Base-by-base conservation (phyloP, 2,329 filamentous ascomycete genomes). In the Hymenoscyphus linearis region DNA sequence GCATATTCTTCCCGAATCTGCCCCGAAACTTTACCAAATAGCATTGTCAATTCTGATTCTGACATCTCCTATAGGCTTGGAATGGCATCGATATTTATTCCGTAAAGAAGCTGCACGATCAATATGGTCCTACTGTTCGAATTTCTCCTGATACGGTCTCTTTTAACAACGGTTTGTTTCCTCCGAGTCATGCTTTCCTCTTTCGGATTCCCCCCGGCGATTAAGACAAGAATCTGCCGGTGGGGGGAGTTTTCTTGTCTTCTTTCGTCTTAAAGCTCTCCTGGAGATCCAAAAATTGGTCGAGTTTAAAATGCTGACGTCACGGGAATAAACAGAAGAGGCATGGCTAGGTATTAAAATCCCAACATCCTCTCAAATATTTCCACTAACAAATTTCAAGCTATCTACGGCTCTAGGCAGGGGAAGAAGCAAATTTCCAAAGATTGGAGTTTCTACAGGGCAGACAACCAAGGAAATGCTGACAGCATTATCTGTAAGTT, bases 321-420 rank as follows among this genome's bases (percentile, higher is more conserved):
- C 10, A 31, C 6, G 31, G 31, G 31, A 4, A 1, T 31, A 31
- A 31, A 31, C 31, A 31, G 31, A 57, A n/a, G 18, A 54, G 52
- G 61, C 58, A 27, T 65, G 60, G 60, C 25, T 56, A 58, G 62
- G 44, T 56, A 60, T 22, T 22, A 26, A 2, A 36, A 13, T 31
- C 34, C 34, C 9, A 22, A 18, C 40, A 16, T 18, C 40, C 7
- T 18, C 14, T 16, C n/a, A 14, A 27, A 22, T n/a, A 26, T 53
- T n/a, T 22, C 35, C 55, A 22, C 40, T 56, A 16, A 37, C 34
- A n/a, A 36, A 44, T 44, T 22, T 36, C 14, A 44, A 79, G 40
- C 57, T 31, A 60, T 60, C 16, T 60, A 60, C 35, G 57, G 57
- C 2, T 47, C 50, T 9, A 52, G 50, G 47, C 44, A 44, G 12